Base-by-base conservation (phyloP, 306 rosid species). In the Senna siamea region DNA sequence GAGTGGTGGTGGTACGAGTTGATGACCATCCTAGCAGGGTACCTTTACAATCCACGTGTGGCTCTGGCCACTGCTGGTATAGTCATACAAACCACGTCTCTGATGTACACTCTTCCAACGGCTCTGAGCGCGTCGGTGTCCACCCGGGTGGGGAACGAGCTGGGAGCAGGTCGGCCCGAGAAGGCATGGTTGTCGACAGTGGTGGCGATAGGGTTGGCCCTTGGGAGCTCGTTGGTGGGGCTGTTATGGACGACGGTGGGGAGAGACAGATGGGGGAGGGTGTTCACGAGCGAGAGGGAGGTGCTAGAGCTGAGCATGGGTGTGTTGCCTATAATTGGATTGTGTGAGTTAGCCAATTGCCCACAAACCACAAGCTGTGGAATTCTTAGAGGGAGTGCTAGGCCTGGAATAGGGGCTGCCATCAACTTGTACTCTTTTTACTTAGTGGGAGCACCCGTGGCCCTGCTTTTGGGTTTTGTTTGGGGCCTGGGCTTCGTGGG, bases 1-100 rank as follows among this genome's bases (percentile, higher is more conserved):
- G 97, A 93, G 61, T 93, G 98, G 98, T 93, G 98, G 98, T 93
- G 97, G 90, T 88, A 88, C 52, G 93, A 88, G 44, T 73, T 88
- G 40, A 88, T 88, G 93, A 88, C 89, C 5, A 84, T 88, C 22
- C 75, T 86, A 12, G 82, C 93, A 0, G 93, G 90, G 9, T 88
- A 86, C 52, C 93, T 88, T 5, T n/a, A 80, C 8, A 84, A 86
- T 28, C 93, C 90, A 5, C 73, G 73, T 2, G 85, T 82, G 1
- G 84, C 89, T 5, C 73, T 88, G 0, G 90, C 90, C 0, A 81
- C 90, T 0, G 85, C 87, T 0, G 93, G 87, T 26, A 88, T 86
- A 68, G 89, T 86, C 26, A 88, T 88, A 34, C 89, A 86, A 72
- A 89, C 93, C 4, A 89, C 91, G 0, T 84, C 91, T 0, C 88